A percentile compares a stretch with the other conserved stretches of the same genome.
These are phyloP conservation scores for Silene noctiflora DNA, from an alignment of 179 eudicot genomes.

Conservation along the genomic window DNA sequence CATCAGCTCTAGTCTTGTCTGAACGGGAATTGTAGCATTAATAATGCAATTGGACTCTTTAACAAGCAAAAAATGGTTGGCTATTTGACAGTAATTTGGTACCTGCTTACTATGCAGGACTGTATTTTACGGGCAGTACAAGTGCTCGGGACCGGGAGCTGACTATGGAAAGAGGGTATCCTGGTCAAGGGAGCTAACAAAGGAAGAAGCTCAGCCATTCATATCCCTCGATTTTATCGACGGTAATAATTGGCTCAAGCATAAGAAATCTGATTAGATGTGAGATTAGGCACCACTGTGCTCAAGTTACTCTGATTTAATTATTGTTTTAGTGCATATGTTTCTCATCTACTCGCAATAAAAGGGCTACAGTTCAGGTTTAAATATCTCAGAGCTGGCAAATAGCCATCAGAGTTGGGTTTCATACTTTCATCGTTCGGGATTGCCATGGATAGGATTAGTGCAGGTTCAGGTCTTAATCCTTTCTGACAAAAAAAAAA, in stretches of 20 bases:
- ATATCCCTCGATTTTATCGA: slow-evolving; percentile 59
- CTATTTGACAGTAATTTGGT: background rate
- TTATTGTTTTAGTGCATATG: background rate
- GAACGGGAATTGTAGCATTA: too few species aligned
- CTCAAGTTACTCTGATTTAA: background rate
- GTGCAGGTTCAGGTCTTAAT: too few species aligned
- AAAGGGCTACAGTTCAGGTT: background rate
- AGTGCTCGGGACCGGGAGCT: slow-evolving; percentile 81
- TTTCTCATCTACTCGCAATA: background rate
- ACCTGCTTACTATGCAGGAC: slow-evolving; percentile 44
- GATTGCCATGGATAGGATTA: too few species aligned
- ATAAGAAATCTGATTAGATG: slow-evolving; percentile 2
- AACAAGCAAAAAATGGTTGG: too few species aligned
- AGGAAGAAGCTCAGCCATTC: slow-evolving; percentile 68
- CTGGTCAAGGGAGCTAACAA: slow-evolving; percentile 78
- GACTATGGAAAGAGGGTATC: slow-evolving; percentile 59
- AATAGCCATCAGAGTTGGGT: too few species aligned
- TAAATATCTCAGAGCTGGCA: too few species aligned
- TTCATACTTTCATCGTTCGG: too few species aligned
- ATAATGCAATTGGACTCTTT: too few species aligned
- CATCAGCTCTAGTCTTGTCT: too few species aligned
- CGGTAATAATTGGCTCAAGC: slow-evolving; percentile 60
- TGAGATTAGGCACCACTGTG: background rate
- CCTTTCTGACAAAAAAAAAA: too few species aligned
- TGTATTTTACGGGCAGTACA: slow-evolving; percentile 79